A percentile compares a stretch with the other conserved stretches of the same genome.
Evolutionary conservation across 1,139 yeast species (phyloP).

Genomic region (Diutina rugosa): DNA sequence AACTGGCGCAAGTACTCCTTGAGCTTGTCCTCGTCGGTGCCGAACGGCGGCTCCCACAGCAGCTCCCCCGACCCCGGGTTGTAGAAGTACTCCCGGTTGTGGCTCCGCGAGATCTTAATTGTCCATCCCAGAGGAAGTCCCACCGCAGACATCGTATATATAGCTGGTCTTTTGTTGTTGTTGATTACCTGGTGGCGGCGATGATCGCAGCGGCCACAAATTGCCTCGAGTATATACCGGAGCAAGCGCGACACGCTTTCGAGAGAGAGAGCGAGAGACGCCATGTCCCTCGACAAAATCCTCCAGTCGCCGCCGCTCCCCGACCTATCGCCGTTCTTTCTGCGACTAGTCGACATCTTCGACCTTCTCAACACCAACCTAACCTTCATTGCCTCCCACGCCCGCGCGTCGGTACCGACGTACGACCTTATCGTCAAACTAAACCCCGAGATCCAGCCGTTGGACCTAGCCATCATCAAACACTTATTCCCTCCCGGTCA

Average conservation of each 20-base stretch:
- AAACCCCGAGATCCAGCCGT: slow-evolving; percentile 14
- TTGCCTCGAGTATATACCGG: neutral
- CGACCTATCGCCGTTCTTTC: neutral
- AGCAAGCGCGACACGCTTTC: neutral
- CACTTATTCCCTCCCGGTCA: slow-evolving; percentile 59
- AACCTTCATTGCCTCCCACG: slow-evolving; percentile 29
- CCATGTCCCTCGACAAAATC: neutral
- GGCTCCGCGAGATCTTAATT: slow-evolving; percentile 64
- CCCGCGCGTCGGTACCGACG: slow-evolving; percentile 29
- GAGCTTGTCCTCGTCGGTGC: slow-evolving; percentile 54
- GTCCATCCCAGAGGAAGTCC: slow-evolving; percentile 89
- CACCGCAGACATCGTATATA: neutral
- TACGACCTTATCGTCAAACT: slow-evolving; percentile 21
- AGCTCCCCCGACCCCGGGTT: slow-evolving; percentile 62
- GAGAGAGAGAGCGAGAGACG: no score
- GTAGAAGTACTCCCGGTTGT: slow-evolving; percentile 72
- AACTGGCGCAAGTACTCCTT: slow-evolving; percentile 38
- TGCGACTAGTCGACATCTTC: slow-evolving; percentile 8
- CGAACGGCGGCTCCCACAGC: slow-evolving; percentile 86
- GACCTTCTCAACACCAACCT: slow-evolving; percentile 27
- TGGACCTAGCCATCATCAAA: slow-evolving; percentile 53
- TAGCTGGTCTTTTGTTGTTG: no score
- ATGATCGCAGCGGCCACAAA: neutral
- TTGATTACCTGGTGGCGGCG: neutral
- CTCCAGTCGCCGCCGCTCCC: neutral